A percentile compares a stretch with the other conserved stretches of the same genome.
Conservation (phyloP, 2,329 filamentous ascomycete genomes). For the Stagonosporopsis chrysanthemi region DNA sequence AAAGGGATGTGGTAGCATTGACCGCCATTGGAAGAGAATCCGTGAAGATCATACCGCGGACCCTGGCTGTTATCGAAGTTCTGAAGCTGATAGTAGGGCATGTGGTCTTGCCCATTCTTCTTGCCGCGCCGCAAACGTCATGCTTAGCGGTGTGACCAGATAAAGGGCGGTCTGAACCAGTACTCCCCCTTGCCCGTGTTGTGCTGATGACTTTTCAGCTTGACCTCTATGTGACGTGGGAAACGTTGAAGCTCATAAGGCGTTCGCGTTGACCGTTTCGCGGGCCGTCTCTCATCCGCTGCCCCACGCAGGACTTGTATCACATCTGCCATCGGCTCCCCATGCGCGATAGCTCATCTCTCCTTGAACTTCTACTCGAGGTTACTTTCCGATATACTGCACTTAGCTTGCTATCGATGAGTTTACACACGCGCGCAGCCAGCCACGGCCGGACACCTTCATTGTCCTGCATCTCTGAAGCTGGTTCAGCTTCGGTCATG, state of each 20-base stretch:
- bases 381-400: neutral
- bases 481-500: constrained; percentile 1
- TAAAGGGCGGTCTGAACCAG: neutral
- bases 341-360: neutral
- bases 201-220: constrained; percentile 7
- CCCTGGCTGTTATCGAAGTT: constrained; percentile 1
- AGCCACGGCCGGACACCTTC: neutral
- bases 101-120: neutral
- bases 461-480: neutral
- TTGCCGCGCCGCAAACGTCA: neutral
- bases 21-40: neutral
- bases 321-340: constrained; percentile 1
- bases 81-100: constrained; percentile 6
- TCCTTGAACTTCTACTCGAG: neutral
- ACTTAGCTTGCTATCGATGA: neutral
- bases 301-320: neutral
- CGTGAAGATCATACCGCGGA: neutral
- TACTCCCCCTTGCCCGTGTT: neutral
- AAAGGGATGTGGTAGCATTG: neutral
- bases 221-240: neutral
- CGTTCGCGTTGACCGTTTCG: neutral
- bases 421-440: neutral
- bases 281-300: neutral
- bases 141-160: neutral
- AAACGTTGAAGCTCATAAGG: neutral